Base-by-base conservation (phyloP, 2,329 filamentous ascomycete species). In the Nemania serpens region DNA sequence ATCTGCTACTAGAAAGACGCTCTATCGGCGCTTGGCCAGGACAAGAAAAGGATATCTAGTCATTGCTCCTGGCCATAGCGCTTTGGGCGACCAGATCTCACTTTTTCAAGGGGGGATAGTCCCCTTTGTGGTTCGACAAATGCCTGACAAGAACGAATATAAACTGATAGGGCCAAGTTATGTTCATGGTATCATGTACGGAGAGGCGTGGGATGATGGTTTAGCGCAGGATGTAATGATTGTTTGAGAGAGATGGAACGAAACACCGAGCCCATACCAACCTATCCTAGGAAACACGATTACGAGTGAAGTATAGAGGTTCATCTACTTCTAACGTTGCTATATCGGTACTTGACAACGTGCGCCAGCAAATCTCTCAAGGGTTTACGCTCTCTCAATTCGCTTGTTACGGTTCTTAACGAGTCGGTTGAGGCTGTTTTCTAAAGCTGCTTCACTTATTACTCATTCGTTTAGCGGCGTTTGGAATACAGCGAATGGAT, bases 21-120 rank as follows among this genome's bases (percentile, higher is more conserved):
- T 29, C 18, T 37, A 25, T 29, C 33, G 34, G 20, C 53, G 34
- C 18, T 36, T 56, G 17, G 17, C 37, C 33, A 51, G 55, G 25
- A 57, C 55, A 13, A 13, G 10, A 15, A 45, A 57, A 36, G 37
- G 37, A 3, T 57, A 57, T 34, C 29, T 45, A 45, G 39, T 41
- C 22, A 13, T 53, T 10, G 37, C 42, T 11, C 50, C 54, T 15
- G 20, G 54, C 2, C 9, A 56, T 6, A 56, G 45, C 33, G 45
- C 29, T 50, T 12, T 56, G 12, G 54, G 54, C 45, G 54, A 56
- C 22, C 13, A 50, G 3, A 43, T 57, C 46, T 45, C 36, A 6
- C 46, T 57, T 18, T 51, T 50, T n/a, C 25, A 42, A 49, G 55
- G 29, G 13, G 46, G 20, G 12, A 57, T 18, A 13, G 12, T 45